Conservation (phyloP, 495 filamentous ascomycete genomes). For the Endocarpon pusillum region DNA sequence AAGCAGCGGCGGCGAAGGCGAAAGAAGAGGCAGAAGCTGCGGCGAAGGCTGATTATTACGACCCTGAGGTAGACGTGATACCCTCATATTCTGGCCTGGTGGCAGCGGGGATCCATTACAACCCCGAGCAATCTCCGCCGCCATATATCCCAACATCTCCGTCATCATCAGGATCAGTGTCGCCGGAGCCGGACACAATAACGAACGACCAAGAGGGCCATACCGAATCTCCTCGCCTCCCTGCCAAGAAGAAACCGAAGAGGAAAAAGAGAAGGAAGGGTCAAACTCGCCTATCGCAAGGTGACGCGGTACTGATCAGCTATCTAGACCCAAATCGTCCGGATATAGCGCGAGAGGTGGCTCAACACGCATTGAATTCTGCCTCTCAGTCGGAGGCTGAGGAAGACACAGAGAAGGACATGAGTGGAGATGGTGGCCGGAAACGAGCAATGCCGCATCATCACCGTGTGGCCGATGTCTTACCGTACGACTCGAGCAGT, state of each 20-base stretch:
- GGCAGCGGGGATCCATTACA: too few species aligned
- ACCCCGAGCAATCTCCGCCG: constrained; percentile 10
- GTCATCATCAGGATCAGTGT: too few species aligned
- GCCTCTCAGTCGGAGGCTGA: constrained; percentile 1
- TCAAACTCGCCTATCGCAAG: constrained; percentile 16
- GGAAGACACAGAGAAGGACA: constrained; percentile 4
- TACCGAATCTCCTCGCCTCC: constrained; percentile 6
- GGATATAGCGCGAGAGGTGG: constrained; percentile 21
- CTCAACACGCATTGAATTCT: constrained; percentile 9
- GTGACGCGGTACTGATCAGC: constrained; percentile 31
- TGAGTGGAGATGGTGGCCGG: constrained; percentile 10
- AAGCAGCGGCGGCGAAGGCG: too few species aligned
- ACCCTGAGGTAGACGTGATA: too few species aligned
- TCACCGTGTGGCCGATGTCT: too few species aligned
- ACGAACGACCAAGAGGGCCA: too few species aligned
- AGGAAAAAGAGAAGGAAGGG: constrained; percentile 19
- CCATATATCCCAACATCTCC: constrained; percentile 10
- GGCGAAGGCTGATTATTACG: too few species aligned
- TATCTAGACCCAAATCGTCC: constrained; percentile 28
- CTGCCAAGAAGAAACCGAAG: constrained; percentile 14
- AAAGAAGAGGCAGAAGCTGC: too few species aligned
- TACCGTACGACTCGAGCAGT: too few species aligned
- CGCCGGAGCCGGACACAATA: too few species aligned
- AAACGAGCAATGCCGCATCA: too few species aligned
- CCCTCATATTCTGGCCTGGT: too few species aligned